Conservation (phyloP, 208 protist genomes). For the Leishmania braziliensis region DNA sequence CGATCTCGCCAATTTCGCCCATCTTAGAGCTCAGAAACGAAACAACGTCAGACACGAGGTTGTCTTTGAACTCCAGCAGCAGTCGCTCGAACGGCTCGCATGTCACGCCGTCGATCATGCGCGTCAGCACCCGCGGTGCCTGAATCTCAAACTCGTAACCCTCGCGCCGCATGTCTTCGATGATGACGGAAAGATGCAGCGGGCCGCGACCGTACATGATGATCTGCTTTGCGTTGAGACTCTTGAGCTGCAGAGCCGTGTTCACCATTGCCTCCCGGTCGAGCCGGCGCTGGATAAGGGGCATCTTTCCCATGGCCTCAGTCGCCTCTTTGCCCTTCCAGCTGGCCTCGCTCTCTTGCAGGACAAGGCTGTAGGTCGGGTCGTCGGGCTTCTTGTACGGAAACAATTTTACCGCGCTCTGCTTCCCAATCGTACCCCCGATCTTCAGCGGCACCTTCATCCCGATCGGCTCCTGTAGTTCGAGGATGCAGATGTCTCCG, state of each 20-base stretch:
- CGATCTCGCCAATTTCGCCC: slow-evolving; percentile 89
- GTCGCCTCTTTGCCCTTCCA: slow-evolving; percentile 92
- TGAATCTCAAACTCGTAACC: slow-evolving; percentile 96
- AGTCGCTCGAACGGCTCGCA: slow-evolving; percentile 90
- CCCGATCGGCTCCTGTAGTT: slow-evolving; percentile 82
- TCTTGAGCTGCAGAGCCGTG: slow-evolving; percentile 84
- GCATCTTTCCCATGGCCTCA: slow-evolving; percentile 76
- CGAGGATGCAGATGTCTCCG: slow-evolving; percentile 88
- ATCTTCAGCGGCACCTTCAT: slow-evolving; percentile 91
- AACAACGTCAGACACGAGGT: slow-evolving; percentile 71
- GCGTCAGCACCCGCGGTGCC: slow-evolving; percentile 92
- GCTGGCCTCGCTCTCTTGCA: slow-evolving; percentile 89
- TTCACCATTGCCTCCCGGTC: slow-evolving; percentile 94
- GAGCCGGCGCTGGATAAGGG: slow-evolving; percentile 72
- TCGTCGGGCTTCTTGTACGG: slow-evolving; percentile 94
- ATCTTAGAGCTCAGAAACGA: slow-evolving; percentile 88
- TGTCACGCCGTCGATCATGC: slow-evolving; percentile 71
- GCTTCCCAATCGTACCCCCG: slow-evolving; percentile 79
- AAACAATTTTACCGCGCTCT: slow-evolving; percentile 68
- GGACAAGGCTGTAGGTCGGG: slow-evolving; percentile 93
- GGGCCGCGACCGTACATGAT: slow-evolving; percentile 95
- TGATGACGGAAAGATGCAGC: slow-evolving; percentile 97
- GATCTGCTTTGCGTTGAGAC: slow-evolving; percentile 50
- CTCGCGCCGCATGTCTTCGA: slow-evolving; percentile 98
- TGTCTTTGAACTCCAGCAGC: slow-evolving; percentile 80